These are phyloP conservation scores for Xylariaceae sp. DNA, from an alignment of 2,329 filamentous ascomycete species.

Conservation along the genomic window DNA sequence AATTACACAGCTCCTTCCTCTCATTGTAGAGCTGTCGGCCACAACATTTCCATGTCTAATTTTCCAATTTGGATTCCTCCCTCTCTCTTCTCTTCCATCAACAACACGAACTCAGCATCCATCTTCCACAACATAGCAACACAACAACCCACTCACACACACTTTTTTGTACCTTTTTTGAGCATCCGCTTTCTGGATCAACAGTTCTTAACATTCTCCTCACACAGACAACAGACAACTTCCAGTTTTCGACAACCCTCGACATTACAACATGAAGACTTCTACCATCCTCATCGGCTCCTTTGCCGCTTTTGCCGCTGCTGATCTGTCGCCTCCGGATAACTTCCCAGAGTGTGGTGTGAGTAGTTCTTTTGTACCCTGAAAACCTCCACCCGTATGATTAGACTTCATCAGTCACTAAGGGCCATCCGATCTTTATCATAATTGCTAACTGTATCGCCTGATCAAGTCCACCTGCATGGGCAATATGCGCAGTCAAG, in stretches of 20 bases:
- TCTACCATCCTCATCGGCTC: conserved; percentile 38
- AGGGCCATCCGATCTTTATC: too few relatives aligned
- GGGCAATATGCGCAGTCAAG: conserved; percentile 47
- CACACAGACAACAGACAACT: conserved; percentile 9
- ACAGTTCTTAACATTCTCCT: conserved; percentile 23
- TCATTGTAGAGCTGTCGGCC: background rate
- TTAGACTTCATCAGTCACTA: too few relatives aligned
- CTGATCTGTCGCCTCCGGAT: conserved; percentile 34
- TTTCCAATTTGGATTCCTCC: background rate
- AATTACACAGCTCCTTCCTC: background rate
- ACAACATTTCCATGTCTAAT: background rate
- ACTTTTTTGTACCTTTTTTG: conserved; percentile 28
- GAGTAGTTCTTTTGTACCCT: conserved; percentile 30
- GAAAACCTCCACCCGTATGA: background rate
- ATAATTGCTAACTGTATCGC: background rate
- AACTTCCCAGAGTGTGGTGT: conserved; percentile 50
- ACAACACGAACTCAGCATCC: conserved; percentile 19
- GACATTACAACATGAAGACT: conserved; percentile 46
- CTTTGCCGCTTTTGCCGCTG: conserved; percentile 35
- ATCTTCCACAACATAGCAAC: conserved; percentile 18
- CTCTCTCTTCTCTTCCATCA: conserved; percentile 13
- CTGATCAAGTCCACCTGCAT: conserved; percentile 41
- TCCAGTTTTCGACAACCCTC: conserved; percentile 3
- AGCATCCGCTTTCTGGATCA: conserved; percentile 30
- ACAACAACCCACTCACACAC: conserved; percentile 9